These are phyloP conservation scores for Pseudozyma hubeiensis DNA, from an alignment of 1,284 basidiomycete genomes.

Conservation along the genomic window DNA sequence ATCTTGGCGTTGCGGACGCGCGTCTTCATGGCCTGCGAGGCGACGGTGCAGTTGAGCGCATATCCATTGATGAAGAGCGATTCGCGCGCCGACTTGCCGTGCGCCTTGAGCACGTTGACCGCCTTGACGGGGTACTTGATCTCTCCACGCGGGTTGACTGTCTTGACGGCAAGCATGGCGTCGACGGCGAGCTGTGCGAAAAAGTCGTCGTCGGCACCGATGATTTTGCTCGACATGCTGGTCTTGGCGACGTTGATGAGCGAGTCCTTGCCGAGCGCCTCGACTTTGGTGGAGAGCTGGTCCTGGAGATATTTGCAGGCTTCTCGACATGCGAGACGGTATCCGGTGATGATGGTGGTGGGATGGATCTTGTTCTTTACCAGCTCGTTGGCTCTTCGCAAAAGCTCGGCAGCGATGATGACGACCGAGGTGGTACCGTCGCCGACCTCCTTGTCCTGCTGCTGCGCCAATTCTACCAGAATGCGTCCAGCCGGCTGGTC, in stretches of 20 bases:
- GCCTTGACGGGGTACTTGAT: slow-evolving; percentile 99
- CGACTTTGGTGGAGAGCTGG: slow-evolving; percentile 94
- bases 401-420: slow-evolving; percentile 93
- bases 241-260: slow-evolving; percentile 98
- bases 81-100: slow-evolving; percentile 94
- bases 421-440: slow-evolving; percentile 99
- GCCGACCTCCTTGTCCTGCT: slow-evolving; percentile 99
- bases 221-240: slow-evolving; percentile 98
- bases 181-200: slow-evolving; percentile 99
- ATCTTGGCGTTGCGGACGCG: slow-evolving; percentile 93
- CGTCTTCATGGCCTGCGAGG: slow-evolving; percentile 99
- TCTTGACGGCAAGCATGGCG: slow-evolving; percentile 97
- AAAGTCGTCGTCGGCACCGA: slow-evolving; percentile 96
- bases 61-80: slow-evolving; percentile 96
- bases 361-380: slow-evolving; percentile 99
- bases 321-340: slow-evolving; percentile 94
- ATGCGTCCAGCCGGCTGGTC: slow-evolving; percentile 92
- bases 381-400: slow-evolving; percentile 95
- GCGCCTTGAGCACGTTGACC: slow-evolving; percentile 98
- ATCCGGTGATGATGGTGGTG: slow-evolving; percentile 98
- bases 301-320: slow-evolving; percentile 99
- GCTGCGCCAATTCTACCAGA: slow-evolving; percentile 97
- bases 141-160: slow-evolving; percentile 92
- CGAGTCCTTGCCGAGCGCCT: slow-evolving; percentile 87
- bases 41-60: slow-evolving; percentile 98